phyloP scores from a whole-genome alignment of 2,329 filamentous ascomycete species.

The Paecilomyces sp. region DNA sequence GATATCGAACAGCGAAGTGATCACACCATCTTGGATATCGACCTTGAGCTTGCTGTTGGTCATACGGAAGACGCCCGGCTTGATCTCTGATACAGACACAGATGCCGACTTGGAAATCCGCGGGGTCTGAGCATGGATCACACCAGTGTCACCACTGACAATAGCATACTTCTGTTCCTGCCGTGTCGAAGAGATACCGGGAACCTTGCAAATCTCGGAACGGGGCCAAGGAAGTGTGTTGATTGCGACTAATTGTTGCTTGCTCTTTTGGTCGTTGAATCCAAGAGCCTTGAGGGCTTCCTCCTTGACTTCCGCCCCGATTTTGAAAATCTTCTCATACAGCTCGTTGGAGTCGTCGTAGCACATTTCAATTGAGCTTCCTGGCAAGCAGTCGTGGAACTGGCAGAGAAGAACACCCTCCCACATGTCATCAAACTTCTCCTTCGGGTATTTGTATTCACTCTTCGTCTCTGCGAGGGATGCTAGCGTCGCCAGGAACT shows the following conservation, averaged over 20 bases:
- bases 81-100: slow-evolving; percentile 44
- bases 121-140: slow-evolving; percentile 28
- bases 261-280: slow-evolving; percentile 42
- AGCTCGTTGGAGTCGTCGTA: slow-evolving; percentile 92
- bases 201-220: slow-evolving; percentile 63
- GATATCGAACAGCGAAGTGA: slow-evolving; percentile 78
- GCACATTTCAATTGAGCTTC: slow-evolving; percentile 94
- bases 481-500: slow-evolving; percentile 79
- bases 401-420: slow-evolving; percentile 86
- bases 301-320: slow-evolving; percentile 63
- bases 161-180: slow-evolving; percentile 32
- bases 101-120: slow-evolving; percentile 15
- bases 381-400: slow-evolving; percentile 95
- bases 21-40: slow-evolving; percentile 64
- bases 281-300: slow-evolving; percentile 64
- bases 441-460: slow-evolving; percentile 83
- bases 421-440: slow-evolving; percentile 94
- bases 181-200: slow-evolving; percentile 24
- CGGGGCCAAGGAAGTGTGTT: slow-evolving; percentile 87
- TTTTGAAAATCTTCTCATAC: slow-evolving; percentile 75
- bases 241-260: slow-evolving; percentile 53
- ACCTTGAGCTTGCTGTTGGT: slow-evolving; percentile 71
- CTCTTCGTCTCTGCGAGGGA: slow-evolving; percentile 56
- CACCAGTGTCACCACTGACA: slow-evolving; percentile 40
- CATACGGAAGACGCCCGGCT: slow-evolving; percentile 64